phyloP scores from a whole-genome alignment of 331 rosid genomes.

The Erythrophleum ivorense region DNA sequence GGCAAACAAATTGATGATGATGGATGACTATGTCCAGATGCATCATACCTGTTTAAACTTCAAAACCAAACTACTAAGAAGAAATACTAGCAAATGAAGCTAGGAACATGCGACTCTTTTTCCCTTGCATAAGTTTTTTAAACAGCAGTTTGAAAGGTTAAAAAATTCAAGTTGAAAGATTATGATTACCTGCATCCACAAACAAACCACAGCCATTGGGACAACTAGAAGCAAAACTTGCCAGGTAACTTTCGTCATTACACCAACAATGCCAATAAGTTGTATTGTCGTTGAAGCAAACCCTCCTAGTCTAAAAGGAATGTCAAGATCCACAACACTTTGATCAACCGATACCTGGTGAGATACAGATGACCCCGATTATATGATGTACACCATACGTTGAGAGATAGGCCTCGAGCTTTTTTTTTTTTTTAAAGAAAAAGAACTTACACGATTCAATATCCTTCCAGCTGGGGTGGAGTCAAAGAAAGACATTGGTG shows the following conservation, averaged over 20 bases:
- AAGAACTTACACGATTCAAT: conserved; percentile 84
- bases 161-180: conserved; percentile 26
- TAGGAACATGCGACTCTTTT: conserved; percentile 27
- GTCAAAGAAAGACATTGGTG: conserved; percentile 99
- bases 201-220: conserved; percentile 95
- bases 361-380: conserved; percentile 35
- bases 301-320: conserved; percentile 99
- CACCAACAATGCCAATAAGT: conserved; percentile 94
- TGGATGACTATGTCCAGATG: neutral
- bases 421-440: neutral
- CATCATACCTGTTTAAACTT: neutral
- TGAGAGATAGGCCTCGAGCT: neutral
- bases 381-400: conserved; percentile 34
- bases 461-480: conserved; percentile 99
- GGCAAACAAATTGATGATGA: neutral
- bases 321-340: conserved; percentile 99
- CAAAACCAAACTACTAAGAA: neutral
- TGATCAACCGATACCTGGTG: conserved; percentile 94
- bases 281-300: conserved; percentile 99
- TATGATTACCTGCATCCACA: conserved; percentile 96
- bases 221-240: conserved; percentile 93
- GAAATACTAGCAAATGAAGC: neutral
- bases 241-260: conserved; percentile 96
- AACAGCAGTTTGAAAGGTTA: conserved; percentile 21
- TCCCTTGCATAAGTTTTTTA: conserved; percentile 12